Evolutionary conservation across 495 filamentous ascomycete genomes (phyloP).

Genomic region (Aspergillus hancockii): DNA sequence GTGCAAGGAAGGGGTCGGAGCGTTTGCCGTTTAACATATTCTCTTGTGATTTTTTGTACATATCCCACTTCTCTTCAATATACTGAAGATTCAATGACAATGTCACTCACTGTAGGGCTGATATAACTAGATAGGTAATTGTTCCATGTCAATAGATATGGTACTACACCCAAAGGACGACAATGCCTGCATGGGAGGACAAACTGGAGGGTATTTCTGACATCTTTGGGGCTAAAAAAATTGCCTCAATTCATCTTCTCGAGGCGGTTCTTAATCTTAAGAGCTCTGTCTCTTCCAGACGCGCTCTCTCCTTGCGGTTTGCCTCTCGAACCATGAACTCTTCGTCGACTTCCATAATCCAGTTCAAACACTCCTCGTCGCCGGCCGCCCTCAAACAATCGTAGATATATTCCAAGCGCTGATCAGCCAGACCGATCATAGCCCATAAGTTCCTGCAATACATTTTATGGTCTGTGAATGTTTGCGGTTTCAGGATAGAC

Average conservation of each 20-base stretch:
- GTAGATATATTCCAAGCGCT: slow-evolving; percentile 8
- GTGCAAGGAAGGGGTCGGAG: slow-evolving; percentile 36
- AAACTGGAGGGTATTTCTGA: not conserved
- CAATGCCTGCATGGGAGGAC: not conserved
- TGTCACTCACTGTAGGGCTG: not conserved
- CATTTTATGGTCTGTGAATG: slow-evolving; percentile 15
- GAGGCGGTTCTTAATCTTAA: not conserved
- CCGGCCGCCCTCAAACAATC: slow-evolving; percentile 9
- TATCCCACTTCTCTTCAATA: slow-evolving; percentile 17
- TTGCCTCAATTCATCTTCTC: not conserved
- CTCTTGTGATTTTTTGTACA: slow-evolving; percentile 26
- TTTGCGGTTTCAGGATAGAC: slow-evolving; percentile 18
- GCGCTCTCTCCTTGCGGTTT: not conserved
- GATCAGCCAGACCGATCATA: slow-evolving; percentile 11
- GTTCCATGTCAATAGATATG: not conserved
- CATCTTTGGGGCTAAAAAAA: not conserved
- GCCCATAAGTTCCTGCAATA: slow-evolving; percentile 10
- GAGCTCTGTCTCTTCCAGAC: not conserved
- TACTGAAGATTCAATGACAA: not conserved
- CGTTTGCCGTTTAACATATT: slow-evolving; percentile 26
- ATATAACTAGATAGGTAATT: not conserved
- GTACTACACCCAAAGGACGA: not conserved
- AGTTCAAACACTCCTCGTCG: not conserved
- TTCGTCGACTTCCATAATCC: slow-evolving; percentile 4
- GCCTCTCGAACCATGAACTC: not conserved